Conservation (phyloP, 495 filamentous ascomycete genomes). For the Chaetomium cochliodes region DNA sequence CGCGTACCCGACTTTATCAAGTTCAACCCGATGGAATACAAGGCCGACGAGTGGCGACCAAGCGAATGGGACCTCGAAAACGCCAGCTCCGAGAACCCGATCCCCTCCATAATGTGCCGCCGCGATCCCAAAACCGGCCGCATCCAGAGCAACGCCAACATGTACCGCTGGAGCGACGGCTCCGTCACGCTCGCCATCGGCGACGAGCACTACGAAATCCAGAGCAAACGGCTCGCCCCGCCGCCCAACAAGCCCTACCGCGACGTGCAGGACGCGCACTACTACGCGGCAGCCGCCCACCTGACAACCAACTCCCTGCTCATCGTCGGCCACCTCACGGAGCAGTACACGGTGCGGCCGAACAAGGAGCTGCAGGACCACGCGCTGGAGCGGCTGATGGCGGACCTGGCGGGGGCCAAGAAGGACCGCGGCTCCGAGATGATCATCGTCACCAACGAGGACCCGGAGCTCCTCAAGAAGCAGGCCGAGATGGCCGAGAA, state of each 20-base stretch:
- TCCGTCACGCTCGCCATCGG: constrained; percentile 74
- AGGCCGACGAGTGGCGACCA: constrained; percentile 63
- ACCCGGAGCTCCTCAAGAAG: constrained; percentile 77
- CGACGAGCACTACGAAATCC: constrained; percentile 74
- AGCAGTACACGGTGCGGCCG: constrained; percentile 69
- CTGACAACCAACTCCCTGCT: constrained; percentile 67
- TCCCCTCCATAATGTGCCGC: constrained; percentile 43
- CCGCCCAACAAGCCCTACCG: constrained; percentile 59
- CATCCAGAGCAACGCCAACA: constrained; percentile 71
- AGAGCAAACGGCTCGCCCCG: constrained; percentile 72
- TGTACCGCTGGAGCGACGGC: constrained; percentile 82
- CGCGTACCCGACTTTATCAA: constrained; percentile 77
- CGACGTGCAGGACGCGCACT: constrained; percentile 70
- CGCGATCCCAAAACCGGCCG: constrained; percentile 45
- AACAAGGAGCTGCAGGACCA: constrained; percentile 70
- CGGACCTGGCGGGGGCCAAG: constrained; percentile 61
- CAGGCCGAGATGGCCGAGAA: constrained; percentile 73
- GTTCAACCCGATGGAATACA: constrained; percentile 71
- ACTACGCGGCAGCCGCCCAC: constrained; percentile 75
- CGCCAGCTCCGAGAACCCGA: constrained; percentile 39
- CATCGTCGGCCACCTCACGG: constrained; percentile 75
- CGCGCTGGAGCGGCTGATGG: constrained; percentile 72
- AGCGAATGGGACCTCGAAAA: constrained; percentile 50
- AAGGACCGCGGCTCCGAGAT: constrained; percentile 49
- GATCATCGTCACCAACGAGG: constrained; percentile 62